Base-by-base conservation (phyloP, 345 rosid species). In the Salix purpurea region DNA sequence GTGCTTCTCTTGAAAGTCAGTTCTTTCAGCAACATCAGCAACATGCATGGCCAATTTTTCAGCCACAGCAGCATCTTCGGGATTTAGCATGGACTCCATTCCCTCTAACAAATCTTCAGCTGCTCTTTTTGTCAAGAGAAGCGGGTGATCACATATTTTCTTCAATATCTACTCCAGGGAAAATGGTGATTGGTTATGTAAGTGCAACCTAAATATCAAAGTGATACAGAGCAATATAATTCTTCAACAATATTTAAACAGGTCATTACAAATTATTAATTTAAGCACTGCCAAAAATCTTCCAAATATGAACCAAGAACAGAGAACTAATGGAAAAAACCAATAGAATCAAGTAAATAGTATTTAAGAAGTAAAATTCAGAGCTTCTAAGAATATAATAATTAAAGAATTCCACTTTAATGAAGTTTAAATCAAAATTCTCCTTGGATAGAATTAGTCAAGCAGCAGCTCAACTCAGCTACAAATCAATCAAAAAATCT, bases 91-190 rank as follows among this genome's bases (percentile, higher is more conserved):
- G 68, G 98, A 86, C 69, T 96, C 98, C 94, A 93, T 85, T 77
- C 98, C 97, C 83, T 96, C 98, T 3, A 96, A 88, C 19, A 96
- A 92, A 87, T 96, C 93, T 80, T 91, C 93, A 60, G 96, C 96
- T 72, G 93, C 96, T 83, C 96, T 87, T 84, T 89, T 89, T 73
- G 93, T 89, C 86, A 91, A 84, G 67, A 91, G 85, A 76, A 91
- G 90, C 12, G 93, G 93, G 74, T 91, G 96, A 77, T 91, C 96
- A 75, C 93, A 91, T 77, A 96, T 96, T 89, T 96, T 96, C 85
- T 96, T 96, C 81, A 96, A 84, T 81, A 96, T 96, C 99, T 96
- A 91, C 81, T 78, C 78, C 78, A 86, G 75, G 77, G 75, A 74
- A 78, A 76, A 70, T 36, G 7, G 18, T 42, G 24, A 11, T 64